Evolutionary conservation across 441 rosid species (phyloP).

Genomic region (Gossypium gossypioides): DNA sequence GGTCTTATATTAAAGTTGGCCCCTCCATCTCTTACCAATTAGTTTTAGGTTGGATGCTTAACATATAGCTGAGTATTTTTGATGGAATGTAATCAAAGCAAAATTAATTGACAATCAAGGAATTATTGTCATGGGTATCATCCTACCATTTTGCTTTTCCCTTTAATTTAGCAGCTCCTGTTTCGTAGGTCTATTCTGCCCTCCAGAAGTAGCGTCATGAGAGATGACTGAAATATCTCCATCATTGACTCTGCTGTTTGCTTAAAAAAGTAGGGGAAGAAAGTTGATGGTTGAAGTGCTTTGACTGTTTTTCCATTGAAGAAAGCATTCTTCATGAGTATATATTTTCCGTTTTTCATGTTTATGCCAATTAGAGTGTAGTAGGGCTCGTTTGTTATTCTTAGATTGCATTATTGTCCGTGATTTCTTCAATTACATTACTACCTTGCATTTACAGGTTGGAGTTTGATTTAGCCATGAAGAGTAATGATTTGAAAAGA

Average conservation of each 20-base stretch:
- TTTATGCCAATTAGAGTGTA: not conserved
- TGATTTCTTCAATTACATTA: slow-evolving; percentile 6
- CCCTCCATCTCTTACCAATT: not conserved
- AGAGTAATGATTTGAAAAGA: slow-evolving; percentile 93
- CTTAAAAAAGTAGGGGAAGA: not conserved
- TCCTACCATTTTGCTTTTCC: not conserved
- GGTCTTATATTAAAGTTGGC: not conserved
- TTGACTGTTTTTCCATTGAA: not conserved
- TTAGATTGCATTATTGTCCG: slow-evolving; percentile 7
- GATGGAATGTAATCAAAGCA: not conserved
- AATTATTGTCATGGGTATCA: not conserved
- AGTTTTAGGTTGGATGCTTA: not conserved
- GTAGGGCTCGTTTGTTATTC: not conserved
- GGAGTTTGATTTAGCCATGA: slow-evolving; percentile 97
- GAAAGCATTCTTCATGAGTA: not conserved
- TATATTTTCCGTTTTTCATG: not conserved
- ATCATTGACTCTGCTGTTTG: not conserved
- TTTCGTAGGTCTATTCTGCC: not conserved
- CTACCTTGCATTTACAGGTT: slow-evolving; percentile 38
- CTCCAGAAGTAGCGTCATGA: not conserved
- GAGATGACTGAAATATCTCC: not conserved
- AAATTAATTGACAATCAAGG: not conserved
- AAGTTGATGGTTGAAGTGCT: not conserved
- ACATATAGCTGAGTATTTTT: not conserved
- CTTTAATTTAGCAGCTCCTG: not conserved